Conservation (phyloP, 2,329 filamentous ascomycete genomes). For the Colletotrichum cuscutae region DNA sequence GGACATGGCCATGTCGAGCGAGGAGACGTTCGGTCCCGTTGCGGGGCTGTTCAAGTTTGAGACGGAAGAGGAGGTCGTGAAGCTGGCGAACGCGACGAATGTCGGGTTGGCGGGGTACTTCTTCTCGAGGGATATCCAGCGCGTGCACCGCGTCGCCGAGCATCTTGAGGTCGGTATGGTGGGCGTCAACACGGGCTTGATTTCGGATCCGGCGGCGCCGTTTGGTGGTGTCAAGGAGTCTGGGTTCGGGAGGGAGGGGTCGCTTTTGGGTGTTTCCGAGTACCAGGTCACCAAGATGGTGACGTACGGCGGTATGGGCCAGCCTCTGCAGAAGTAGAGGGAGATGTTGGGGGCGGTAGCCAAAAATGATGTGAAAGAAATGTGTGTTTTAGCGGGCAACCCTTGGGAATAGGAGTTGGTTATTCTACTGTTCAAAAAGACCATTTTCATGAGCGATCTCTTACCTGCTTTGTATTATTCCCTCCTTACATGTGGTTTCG, state of each 20-base stretch:
- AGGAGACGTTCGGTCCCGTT: constrained; percentile 97
- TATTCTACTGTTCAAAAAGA: not conserved
- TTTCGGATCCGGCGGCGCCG: constrained; percentile 66
- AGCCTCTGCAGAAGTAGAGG: constrained; percentile 32
- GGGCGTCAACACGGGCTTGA: constrained; percentile 80
- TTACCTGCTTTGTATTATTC: no score
- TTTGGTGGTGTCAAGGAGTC: constrained; percentile 88
- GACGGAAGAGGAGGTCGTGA: constrained; percentile 88
- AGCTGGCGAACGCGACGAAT: constrained; percentile 81
- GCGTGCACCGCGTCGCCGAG: constrained; percentile 72
- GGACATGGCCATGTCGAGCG: constrained; percentile 84
- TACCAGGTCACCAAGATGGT: constrained; percentile 78
- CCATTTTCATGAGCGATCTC: not conserved
- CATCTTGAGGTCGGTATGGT: constrained; percentile 88
- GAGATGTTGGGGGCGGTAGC: no score
- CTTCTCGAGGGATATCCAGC: constrained; percentile 74
- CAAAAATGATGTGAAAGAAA: not conserved
- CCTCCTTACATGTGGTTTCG: no score
- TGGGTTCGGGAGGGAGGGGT: constrained; percentile 83
- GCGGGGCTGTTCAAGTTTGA: constrained; percentile 90
- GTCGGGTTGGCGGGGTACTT: constrained; percentile 96
- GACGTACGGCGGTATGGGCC: constrained; percentile 36
- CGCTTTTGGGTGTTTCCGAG: constrained; percentile 80
- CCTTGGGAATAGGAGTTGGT: constrained; percentile 1
- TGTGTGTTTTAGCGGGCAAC: constrained; percentile 1